phyloP scores from a whole-genome alignment of 108 stramenopile genomes.

The Schizochytrium sp. region DNA sequence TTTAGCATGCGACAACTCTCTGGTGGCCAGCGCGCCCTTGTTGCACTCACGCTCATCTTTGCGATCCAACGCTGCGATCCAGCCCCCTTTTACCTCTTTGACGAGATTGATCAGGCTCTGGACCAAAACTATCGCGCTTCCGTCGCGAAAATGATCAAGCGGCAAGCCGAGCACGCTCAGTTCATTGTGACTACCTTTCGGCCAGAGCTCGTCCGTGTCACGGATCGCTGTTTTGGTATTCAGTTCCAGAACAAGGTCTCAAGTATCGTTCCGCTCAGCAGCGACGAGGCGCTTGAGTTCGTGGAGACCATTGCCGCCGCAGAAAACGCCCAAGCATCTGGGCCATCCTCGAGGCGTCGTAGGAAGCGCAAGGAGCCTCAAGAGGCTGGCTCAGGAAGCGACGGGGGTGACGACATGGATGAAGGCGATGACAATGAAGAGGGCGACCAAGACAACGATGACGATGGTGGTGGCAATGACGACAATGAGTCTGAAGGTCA shows the following conservation, averaged over 20 bases:
- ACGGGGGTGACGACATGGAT: too few species aligned
- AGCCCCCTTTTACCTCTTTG: conserved; percentile 98
- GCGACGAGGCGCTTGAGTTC: background rate
- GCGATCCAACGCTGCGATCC: conserved; percentile 97
- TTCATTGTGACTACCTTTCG: conserved; percentile 99
- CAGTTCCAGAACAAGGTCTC: conserved; percentile 30
- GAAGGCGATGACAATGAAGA: background rate
- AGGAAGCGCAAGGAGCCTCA: too few species aligned
- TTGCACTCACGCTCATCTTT: conserved; percentile 96
- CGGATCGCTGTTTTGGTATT: conserved; percentile 50
- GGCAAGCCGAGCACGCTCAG: conserved; percentile 87
- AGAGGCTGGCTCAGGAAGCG: too few species aligned
- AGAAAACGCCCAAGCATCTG: background rate
- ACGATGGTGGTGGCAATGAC: background rate
- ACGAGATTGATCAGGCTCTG: conserved; percentile 92
- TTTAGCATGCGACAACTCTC: conserved; percentile 84
- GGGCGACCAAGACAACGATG: background rate
- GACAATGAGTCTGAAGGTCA: too few species aligned
- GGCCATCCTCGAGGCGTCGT: too few species aligned
- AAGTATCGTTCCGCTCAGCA: conserved; percentile 11
- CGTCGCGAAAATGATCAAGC: conserved; percentile 86
- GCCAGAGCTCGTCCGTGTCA: conserved; percentile 84
- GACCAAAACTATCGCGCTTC: conserved; percentile 88
- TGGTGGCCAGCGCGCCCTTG: conserved; percentile 98
- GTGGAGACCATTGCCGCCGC: background rate